Evolutionary conservation across 768 basidiomycete species (phyloP).

Genomic region (Tricholoma sp.): DNA sequence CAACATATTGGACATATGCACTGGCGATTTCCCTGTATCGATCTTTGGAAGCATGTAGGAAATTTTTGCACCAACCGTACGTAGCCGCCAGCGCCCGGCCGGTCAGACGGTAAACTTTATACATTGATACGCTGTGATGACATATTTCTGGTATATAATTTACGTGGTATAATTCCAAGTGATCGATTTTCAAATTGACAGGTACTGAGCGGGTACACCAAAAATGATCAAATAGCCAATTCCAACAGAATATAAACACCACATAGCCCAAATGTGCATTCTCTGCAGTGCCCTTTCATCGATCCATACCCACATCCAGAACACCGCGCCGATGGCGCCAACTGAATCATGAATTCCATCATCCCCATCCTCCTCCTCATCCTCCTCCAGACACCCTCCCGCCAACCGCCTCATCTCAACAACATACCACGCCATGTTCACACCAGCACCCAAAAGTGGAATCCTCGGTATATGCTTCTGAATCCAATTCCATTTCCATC

Average conservation of each 20-base stretch:
- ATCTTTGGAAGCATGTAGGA: too few relatives aligned
- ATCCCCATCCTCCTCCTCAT: background rate
- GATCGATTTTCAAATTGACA: too few relatives aligned
- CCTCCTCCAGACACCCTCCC: background rate
- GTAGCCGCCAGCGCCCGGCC: too few relatives aligned
- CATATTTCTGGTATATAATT: too few relatives aligned
- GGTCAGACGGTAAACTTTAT: too few relatives aligned
- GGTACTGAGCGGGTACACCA: background rate
- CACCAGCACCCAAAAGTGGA: slow-evolving; percentile 60
- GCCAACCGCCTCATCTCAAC: slow-evolving; percentile 53
- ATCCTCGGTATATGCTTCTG: slow-evolving; percentile 38
- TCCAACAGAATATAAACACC: background rate
- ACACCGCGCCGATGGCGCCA: slow-evolving; percentile 31
- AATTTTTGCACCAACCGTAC: too few relatives aligned
- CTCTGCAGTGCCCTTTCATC: background rate
- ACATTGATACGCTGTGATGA: too few relatives aligned
- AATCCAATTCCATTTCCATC: slow-evolving; percentile 20
- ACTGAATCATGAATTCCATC: slow-evolving; percentile 17
- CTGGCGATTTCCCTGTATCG: too few relatives aligned
- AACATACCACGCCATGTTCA: slow-evolving; percentile 61
- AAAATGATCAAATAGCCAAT: background rate
- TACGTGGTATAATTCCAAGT: too few relatives aligned
- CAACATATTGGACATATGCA: too few relatives aligned
- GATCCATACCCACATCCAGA: slow-evolving; percentile 47
- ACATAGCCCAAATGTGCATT: background rate